Conservation (phyloP, 2,329 filamentous ascomycete genomes). For the Pseudophaeomoniella oleicola region DNA sequence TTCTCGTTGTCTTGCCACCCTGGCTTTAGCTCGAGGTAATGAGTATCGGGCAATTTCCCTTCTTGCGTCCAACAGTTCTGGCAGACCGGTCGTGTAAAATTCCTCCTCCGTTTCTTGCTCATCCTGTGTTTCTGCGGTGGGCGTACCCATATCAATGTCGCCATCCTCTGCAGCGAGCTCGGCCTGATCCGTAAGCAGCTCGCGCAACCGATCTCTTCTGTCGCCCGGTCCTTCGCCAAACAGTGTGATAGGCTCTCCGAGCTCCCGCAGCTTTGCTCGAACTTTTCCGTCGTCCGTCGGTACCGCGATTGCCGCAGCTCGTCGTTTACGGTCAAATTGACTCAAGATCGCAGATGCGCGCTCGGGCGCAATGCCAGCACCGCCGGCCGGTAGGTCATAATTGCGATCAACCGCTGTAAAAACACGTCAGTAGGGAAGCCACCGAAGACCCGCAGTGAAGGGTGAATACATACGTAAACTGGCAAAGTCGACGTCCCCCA, state of each 20-base stretch:
- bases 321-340: conserved; percentile 82
- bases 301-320: conserved; percentile 76
- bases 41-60: conserved; percentile 71
- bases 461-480: conserved; percentile 42
- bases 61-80: conserved; percentile 60
- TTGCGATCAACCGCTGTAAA: conserved; percentile 56
- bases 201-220: conserved; percentile 70
- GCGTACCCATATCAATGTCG: conserved; percentile 34
- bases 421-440: conserved; percentile 2
- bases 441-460: neutral
- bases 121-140: conserved; percentile 39
- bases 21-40: conserved; percentile 63
- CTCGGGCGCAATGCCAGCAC: conserved; percentile 55
- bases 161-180: conserved; percentile 48
- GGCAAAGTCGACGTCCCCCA: conserved; percentile 47
- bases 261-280: conserved; percentile 61
- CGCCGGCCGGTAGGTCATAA: conserved; percentile 58
- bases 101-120: conserved; percentile 73
- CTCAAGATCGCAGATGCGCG: conserved; percentile 72
- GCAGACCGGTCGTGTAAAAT: conserved; percentile 78
- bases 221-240: conserved; percentile 85
- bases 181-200: conserved; percentile 59
- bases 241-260: conserved; percentile 86
- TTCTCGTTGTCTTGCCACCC: conserved; percentile 61
- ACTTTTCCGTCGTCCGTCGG: conserved; percentile 88